phyloP scores from a whole-genome alignment of 441 rosid species.

The Adansonia gregorii region DNA sequence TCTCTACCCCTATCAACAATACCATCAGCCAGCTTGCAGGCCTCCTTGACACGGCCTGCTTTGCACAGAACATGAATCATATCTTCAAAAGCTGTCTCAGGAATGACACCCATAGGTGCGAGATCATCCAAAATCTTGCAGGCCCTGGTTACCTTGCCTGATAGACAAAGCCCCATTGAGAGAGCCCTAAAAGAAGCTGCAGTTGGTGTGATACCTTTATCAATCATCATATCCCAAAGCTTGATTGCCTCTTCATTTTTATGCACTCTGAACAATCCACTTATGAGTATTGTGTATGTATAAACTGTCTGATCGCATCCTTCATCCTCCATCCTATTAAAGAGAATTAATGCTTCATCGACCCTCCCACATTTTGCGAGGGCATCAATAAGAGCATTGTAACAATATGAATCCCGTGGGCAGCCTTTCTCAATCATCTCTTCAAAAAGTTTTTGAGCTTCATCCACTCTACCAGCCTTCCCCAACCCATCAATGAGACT shows the following conservation, averaged over 20 bases:
- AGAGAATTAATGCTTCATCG: slow-evolving; percentile 63
- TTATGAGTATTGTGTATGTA: slow-evolving; percentile 74
- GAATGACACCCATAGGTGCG: slow-evolving; percentile 86
- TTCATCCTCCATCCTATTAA: slow-evolving; percentile 75
- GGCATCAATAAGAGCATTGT: slow-evolving; percentile 78
- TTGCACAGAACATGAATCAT: slow-evolving; percentile 76
- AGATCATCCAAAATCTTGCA: slow-evolving; percentile 87
- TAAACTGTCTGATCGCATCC: slow-evolving; percentile 83
- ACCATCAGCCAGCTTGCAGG: slow-evolving; percentile 92
- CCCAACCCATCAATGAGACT: slow-evolving; percentile 90
- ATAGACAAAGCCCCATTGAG: slow-evolving; percentile 77
- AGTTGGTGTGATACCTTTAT: slow-evolving; percentile 82
- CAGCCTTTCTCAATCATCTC: slow-evolving; percentile 74
- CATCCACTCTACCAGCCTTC: slow-evolving; percentile 73
- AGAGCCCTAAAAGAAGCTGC: slow-evolving; percentile 80
- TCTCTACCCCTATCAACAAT: slow-evolving; percentile 87
- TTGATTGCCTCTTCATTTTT: slow-evolving; percentile 79
- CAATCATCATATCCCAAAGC: slow-evolving; percentile 82
- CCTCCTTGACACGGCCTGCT: slow-evolving; percentile 83
- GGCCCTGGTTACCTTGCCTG: slow-evolving; percentile 86
- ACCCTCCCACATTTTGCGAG: slow-evolving; percentile 61
- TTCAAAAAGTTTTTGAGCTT: slow-evolving; percentile 76
- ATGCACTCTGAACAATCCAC: slow-evolving; percentile 64
- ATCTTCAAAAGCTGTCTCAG: slow-evolving; percentile 80
- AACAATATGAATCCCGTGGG: slow-evolving; percentile 76